Conservation (phyloP, 441 rosid species). For the Adansonia gregorii region DNA sequence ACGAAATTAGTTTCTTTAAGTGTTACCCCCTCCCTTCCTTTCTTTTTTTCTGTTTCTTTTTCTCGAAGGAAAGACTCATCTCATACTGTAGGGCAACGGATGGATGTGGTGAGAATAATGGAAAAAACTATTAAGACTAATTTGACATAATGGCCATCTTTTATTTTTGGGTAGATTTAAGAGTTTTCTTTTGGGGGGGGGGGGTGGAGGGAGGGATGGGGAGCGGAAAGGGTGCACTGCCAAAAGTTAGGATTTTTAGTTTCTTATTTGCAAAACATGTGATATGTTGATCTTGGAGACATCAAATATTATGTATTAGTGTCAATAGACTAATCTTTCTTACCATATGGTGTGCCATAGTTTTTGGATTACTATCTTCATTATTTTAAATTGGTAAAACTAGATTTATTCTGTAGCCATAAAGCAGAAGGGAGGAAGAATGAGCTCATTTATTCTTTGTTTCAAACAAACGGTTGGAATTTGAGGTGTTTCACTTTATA, state of each 20-base stretch:
- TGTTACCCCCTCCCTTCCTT: not conserved
- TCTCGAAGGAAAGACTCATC: not conserved
- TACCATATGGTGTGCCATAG: not conserved
- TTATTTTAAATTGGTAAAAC: not conserved
- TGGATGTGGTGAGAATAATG: not conserved
- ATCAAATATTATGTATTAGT: not conserved
- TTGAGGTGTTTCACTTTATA: constrained; percentile 1
- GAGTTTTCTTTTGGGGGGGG: not conserved
- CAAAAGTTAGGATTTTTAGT: constrained; percentile 9
- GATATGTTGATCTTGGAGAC: constrained; percentile 15
- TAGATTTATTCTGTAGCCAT: constrained; percentile 9
- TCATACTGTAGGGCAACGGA: not conserved
- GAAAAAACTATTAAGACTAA: not conserved
- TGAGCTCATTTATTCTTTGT: not conserved
- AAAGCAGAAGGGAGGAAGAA: not conserved
- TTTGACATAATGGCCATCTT: not conserved
- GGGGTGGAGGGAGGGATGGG: not conserved
- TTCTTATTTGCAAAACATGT: not conserved
- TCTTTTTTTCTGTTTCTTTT: not conserved
- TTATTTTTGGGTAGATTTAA: not conserved
- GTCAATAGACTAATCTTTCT: not conserved
- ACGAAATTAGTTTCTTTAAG: constrained; percentile 18
- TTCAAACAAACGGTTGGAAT: not conserved
- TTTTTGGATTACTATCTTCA: not conserved
- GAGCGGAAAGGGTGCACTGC: not conserved